A percentile compares a stretch with the other conserved stretches of the same genome.
Conservation (phyloP, 148 eudicot genomes). For the Cornus controversa region DNA sequence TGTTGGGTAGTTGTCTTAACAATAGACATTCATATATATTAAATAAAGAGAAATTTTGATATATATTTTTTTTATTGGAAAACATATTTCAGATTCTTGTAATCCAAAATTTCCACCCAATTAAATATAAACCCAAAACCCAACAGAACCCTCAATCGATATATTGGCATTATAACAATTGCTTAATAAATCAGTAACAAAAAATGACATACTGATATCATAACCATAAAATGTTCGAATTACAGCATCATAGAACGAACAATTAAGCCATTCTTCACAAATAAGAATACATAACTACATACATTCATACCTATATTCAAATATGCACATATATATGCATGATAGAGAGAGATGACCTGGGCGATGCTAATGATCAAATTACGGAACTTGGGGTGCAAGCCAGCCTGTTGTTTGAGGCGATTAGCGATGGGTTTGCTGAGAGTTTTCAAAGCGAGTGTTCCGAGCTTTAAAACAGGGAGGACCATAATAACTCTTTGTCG, state of each 20-base stretch:
- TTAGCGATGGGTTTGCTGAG: not conserved
- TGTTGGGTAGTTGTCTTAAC: not conserved
- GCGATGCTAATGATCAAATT: not conserved
- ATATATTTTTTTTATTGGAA: too few relatives aligned
- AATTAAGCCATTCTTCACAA: too few relatives aligned
- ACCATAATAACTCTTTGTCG: not conserved
- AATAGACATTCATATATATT: not conserved
- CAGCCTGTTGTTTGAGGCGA: not conserved
- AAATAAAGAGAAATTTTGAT: too few relatives aligned
- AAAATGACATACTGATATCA: too few relatives aligned
- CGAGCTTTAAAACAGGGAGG: not conserved
- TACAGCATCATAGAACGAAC: too few relatives aligned
- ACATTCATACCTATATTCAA: not conserved
- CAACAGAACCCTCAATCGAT: not conserved
- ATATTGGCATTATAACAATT: not conserved
- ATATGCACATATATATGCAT: not conserved
- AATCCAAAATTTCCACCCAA: not conserved
- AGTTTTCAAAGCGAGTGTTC: not conserved
- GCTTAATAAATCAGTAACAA: not conserved
- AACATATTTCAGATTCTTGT: not conserved
- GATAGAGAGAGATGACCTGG: not conserved
- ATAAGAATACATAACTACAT: not conserved
- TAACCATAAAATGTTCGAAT: too few relatives aligned
- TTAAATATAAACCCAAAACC: not conserved
- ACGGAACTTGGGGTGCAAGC: not conserved